These are phyloP conservation scores for Trebouxia sp. DNA, from an alignment of 139 green algal genomes.

Conservation along the genomic window DNA sequence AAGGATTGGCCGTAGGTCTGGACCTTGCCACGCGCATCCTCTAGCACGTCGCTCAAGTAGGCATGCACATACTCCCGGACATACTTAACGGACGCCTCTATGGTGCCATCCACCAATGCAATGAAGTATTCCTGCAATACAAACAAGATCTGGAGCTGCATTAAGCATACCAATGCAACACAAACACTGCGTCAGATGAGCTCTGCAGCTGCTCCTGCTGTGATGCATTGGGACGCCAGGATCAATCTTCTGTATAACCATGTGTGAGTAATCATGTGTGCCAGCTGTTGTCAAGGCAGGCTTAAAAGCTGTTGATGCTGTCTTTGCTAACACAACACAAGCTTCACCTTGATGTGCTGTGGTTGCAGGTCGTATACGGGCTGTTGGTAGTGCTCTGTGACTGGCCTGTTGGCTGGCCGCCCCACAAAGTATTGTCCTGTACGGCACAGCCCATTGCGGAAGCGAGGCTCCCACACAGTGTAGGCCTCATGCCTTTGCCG, in stretches of 20 bases:
- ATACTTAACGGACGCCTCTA: conserved; percentile 24
- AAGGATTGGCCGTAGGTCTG: conserved; percentile 32
- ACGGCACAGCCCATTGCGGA: conserved; percentile 35
- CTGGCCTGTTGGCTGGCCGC: conserved; percentile 42
- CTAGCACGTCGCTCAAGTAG: conserved; percentile 29
- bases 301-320: not conserved
- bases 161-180: not conserved
- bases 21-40: conserved; percentile 19
- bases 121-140: conserved; percentile 40
- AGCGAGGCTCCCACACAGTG: conserved; percentile 28
- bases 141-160: not conserved
- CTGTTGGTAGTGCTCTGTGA: conserved; percentile 63
- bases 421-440: conserved; percentile 51
- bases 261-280: too few relatives aligned
- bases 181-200: not conserved
- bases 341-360: conserved; percentile 37
- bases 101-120: conserved; percentile 15
- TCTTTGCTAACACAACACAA: not conserved
- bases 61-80: conserved; percentile 36
- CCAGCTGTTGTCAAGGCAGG: too few relatives aligned
- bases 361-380: conserved; percentile 54
- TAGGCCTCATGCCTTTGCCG: not conserved
- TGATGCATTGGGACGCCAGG: too few relatives aligned
- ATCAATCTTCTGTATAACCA: too few relatives aligned
- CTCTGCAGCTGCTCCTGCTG: not conserved